Percentiles rank a stretch among this genome's conserved stretches.
Evolutionary conservation across 1,284 basidiomycete species (phyloP).

Genomic region (Malassezia pachydermatis): DNA sequence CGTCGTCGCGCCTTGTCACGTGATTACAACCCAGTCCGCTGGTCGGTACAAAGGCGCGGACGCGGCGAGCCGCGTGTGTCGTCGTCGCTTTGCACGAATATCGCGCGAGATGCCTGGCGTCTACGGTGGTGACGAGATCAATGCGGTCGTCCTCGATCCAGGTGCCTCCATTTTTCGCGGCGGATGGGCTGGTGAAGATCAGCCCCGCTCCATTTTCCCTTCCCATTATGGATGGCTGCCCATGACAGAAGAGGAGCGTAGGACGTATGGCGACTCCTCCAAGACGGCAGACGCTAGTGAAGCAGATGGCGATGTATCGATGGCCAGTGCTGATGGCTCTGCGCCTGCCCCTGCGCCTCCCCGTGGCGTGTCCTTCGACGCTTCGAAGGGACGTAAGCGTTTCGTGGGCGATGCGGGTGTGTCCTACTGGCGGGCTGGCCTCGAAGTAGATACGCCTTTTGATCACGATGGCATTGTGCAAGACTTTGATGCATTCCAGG

Average conservation of each 20-base stretch:
- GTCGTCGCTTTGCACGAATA: too few species aligned
- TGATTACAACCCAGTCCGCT: neutral
- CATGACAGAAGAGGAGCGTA: conserved; percentile 46
- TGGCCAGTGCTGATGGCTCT: conserved; percentile 8
- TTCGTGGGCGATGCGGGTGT: conserved; percentile 83
- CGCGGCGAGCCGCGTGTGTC: neutral
- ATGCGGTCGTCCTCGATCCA: conserved; percentile 88
- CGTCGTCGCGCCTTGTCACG: neutral
- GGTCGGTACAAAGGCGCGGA: neutral
- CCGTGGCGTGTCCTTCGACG: conserved; percentile 24
- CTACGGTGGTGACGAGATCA: conserved; percentile 64
- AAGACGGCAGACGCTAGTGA: neutral
- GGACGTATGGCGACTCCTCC: conserved; percentile 14
- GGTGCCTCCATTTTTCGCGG: conserved; percentile 79
- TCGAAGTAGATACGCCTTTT: conserved; percentile 77
- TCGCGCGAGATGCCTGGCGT: conserved; percentile 37
- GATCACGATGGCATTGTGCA: conserved; percentile 60
- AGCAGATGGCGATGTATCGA: conserved; percentile 18
- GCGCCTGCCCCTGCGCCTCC: conserved; percentile 6
- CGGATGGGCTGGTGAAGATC: conserved; percentile 85
- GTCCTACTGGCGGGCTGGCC: conserved; percentile 76
- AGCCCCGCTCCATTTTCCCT: conserved; percentile 81
- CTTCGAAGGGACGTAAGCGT: conserved; percentile 54
- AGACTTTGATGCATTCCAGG: conserved; percentile 24
- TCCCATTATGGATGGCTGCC: conserved; percentile 71